phyloP scores from a whole-genome alignment of 805 yeast genomes.

The Cyberlindnera galapagoensis region DNA sequence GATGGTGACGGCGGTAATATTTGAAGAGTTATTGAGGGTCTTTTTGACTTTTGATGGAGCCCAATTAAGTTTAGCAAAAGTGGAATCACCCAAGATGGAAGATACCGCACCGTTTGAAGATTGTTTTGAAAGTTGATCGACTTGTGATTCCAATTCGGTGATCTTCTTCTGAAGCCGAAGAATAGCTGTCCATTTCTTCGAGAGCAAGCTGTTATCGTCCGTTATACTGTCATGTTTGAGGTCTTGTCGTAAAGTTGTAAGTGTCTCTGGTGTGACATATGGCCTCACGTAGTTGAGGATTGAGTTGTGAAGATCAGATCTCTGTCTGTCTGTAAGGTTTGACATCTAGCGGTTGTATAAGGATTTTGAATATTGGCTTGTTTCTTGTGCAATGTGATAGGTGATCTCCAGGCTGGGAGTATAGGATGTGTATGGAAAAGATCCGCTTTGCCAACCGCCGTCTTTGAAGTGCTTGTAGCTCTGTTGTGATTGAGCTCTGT shows the following conservation, averaged over 20 bases:
- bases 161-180: slow-evolving; percentile 70
- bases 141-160: slow-evolving; percentile 60
- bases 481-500: no score
- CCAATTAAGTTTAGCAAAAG: slow-evolving; percentile 20
- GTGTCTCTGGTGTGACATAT: slow-evolving; percentile 9
- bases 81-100: slow-evolving; percentile 19
- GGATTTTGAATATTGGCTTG: not conserved
- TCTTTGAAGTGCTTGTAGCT: no score
- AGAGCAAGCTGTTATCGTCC: slow-evolving; percentile 35
- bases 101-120: slow-evolving; percentile 10
- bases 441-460: no score
- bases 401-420: no score
- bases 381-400: no score
- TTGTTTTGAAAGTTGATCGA: slow-evolving; percentile 41
- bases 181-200: slow-evolving; percentile 85
- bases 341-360: slow-evolving; percentile 17
- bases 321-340: slow-evolving; percentile 37
- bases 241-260: slow-evolving; percentile 17
- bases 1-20: slow-evolving; percentile 56
- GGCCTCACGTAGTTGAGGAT: slow-evolving; percentile 42
- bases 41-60: slow-evolving; percentile 20
- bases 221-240: slow-evolving; percentile 16
- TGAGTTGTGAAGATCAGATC: slow-evolving; percentile 40
- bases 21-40: slow-evolving; percentile 31
- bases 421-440: no score